Evolutionary conservation across 345 rosid species (phyloP).

Genomic region (Arabidopsis suecica): DNA sequence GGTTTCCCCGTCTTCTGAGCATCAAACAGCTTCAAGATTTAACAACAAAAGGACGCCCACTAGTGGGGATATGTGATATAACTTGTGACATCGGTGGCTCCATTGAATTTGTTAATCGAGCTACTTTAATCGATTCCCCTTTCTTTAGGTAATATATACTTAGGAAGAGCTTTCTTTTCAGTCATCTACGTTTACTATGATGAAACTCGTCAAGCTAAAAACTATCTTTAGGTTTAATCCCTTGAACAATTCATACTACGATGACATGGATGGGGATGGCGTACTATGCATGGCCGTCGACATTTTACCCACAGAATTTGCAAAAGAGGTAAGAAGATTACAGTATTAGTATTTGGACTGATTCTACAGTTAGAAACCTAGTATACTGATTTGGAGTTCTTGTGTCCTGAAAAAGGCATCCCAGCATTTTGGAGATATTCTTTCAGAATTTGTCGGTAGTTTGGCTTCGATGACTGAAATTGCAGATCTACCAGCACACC

Average conservation of each 20-base stretch:
- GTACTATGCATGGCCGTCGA: constrained; percentile 80
- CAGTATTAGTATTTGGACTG: constrained; percentile 16
- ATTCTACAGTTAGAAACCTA: constrained; percentile 13
- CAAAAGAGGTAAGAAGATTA: constrained; percentile 73
- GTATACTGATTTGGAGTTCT: constrained; percentile 30
- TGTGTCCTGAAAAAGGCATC: constrained; percentile 67
- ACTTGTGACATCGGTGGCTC: constrained; percentile 93
- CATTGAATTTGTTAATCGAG: constrained; percentile 75
- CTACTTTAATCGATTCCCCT: constrained; percentile 81
- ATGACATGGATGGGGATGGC: constrained; percentile 87
- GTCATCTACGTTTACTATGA: not conserved
- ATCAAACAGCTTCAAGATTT: constrained; percentile 71
- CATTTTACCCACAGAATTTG: constrained; percentile 94
- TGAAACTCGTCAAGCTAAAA: not conserved
- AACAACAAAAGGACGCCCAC: constrained; percentile 65
- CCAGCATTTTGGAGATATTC: constrained; percentile 88
- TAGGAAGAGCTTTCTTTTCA: not conserved
- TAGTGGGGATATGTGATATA: constrained; percentile 88
- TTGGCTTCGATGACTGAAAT: constrained; percentile 70
- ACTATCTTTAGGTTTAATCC: constrained; percentile 66
- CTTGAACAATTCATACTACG: constrained; percentile 57
- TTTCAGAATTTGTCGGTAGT: constrained; percentile 70
- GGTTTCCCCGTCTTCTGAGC: constrained; percentile 80
- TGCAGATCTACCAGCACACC: constrained; percentile 65
- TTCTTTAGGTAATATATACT: constrained; percentile 71